Conservation (phyloP, 257 asterid species). For the Voacanga thouarsii region DNA sequence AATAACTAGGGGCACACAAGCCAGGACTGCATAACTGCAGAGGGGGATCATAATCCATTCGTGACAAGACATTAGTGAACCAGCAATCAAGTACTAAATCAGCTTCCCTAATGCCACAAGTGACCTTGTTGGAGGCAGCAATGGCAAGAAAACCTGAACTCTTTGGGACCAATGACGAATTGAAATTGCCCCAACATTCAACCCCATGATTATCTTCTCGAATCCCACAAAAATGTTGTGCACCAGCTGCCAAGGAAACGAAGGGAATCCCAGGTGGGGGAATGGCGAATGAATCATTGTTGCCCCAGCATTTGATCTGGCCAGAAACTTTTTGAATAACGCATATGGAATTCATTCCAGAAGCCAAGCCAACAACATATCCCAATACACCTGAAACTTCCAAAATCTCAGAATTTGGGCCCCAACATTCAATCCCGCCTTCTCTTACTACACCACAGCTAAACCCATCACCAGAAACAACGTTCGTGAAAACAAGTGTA, state of each 20-base stretch:
- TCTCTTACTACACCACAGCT: slow-evolving; percentile 61
- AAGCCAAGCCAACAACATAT: slow-evolving; percentile 39
- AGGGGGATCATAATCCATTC: slow-evolving; percentile 68
- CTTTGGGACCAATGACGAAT: slow-evolving; percentile 63
- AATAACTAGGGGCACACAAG: slow-evolving; percentile 50
- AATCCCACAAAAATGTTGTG: slow-evolving; percentile 77
- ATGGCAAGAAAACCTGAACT: slow-evolving; percentile 79
- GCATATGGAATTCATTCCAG: slow-evolving; percentile 62
- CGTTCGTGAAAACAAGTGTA: slow-evolving; percentile 33
- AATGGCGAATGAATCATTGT: slow-evolving; percentile 22
- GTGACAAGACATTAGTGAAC: slow-evolving; percentile 45
- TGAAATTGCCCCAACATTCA: slow-evolving; percentile 86
- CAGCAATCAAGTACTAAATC: slow-evolving; percentile 93
- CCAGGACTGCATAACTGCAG: slow-evolving; percentile 96
- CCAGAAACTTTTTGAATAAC: slow-evolving; percentile 53
- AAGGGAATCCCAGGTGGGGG: slow-evolving; percentile 55
- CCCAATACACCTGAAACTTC: slow-evolving; percentile 38
- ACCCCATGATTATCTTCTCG: slow-evolving; percentile 75
- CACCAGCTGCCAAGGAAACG: slow-evolving; percentile 73
- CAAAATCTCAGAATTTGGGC: slow-evolving; percentile 52
- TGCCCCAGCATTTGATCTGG: slow-evolving; percentile 80
- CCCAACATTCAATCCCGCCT: slow-evolving; percentile 75
- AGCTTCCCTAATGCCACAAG: slow-evolving; percentile 79
- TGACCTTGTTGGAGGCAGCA: slow-evolving; percentile 64
- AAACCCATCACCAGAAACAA: slow-evolving; percentile 88